Evolutionary conservation across 129 eudicot genomes (phyloP).

Genomic region (Flaveria trinervia): DNA sequence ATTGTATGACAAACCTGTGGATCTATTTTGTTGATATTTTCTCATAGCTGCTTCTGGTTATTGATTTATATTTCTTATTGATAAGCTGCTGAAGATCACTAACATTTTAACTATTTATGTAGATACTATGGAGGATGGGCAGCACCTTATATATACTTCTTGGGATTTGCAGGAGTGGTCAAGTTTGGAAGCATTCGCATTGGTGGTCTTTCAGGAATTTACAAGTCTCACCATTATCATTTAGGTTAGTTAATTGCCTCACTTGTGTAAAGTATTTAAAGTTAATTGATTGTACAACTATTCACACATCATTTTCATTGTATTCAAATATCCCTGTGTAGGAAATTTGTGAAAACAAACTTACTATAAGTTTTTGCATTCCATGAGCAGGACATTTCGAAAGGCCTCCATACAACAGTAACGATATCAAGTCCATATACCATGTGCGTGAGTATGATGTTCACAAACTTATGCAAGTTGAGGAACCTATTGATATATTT

Average conservation of each 20-base stretch:
- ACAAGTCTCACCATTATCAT: conserved; percentile 63
- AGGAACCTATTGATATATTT: conserved; percentile 76
- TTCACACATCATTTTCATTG: not conserved
- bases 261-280: not conserved
- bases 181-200: conserved; percentile 91
- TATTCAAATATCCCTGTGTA: not conserved
- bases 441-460: conserved; percentile 95
- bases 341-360: no score
- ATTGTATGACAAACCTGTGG: not conserved
- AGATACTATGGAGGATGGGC: conserved; percentile 99
- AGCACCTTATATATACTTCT: conserved; percentile 88
- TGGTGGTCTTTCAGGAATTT: conserved; percentile 98
- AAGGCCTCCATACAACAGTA: conserved; percentile 77
- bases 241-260: conserved; percentile 52
- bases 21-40: not conserved
- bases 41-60: conserved; percentile 1
- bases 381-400: conserved; percentile 77
- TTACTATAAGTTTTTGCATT: not conserved
- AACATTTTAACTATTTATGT: conserved; percentile 26
- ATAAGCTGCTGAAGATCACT: conserved; percentile 26
- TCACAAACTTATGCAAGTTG: conserved; percentile 86
- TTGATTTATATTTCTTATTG: not conserved
- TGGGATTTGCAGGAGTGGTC: conserved; percentile 92
- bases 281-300: not conserved
- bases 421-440: conserved; percentile 77